Base-by-base conservation (phyloP, 2,329 filamentous ascomycete genomes). In the Apiospora arundinis region DNA sequence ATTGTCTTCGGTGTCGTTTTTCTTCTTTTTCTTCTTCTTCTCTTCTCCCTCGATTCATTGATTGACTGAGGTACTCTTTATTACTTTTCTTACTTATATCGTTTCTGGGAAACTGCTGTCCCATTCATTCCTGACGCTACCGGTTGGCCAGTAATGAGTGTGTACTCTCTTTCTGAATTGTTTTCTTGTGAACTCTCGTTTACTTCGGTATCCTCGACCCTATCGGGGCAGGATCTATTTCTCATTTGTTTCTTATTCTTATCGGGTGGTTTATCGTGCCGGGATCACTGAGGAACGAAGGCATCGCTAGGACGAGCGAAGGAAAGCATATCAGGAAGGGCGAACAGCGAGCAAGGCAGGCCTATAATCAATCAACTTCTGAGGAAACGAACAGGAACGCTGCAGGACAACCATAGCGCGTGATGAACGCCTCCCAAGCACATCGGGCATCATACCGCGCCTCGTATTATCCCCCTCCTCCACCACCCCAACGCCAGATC, bases 361-460 rank as follows among this genome's bases (percentile, higher is more conserved):
- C 18, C 28, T 14, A 63, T 40, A 40, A 63, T 63, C 21, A 40
- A 21, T n/a, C 21, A n/a, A n/a, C 18, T n/a, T 40, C n/a, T 18
- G 40, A 63, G 56, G 8, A 8, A 63, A 40, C 32, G 16, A 40
- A 18, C 18, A 40, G 56, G 3, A 18, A 11, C 18, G 2, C 0
- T n/a, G 3, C 32, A 40, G 28, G 32, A 40, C 8, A n/a, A 40
- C 16, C 4, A 40, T 14, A 40, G 18, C 11, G 42, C 65, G 44
- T 25, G 4, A 67, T 67, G 65, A 67, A 67, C 18, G 65, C 65
- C 65, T 67, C 65, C 1, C 65, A 67, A 40, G 12, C 60, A n/a
- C 12, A 25, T 4, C 65, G 65, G 44, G 65, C 40, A 45, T 67
- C 65, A 9, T 67, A 67, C 32, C 65, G 65, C 23, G 65, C 40